Percentiles rank a stretch among this genome's conserved stretches.
Evolutionary conservation across 805 yeast species (phyloP).

Genomic region (Pichia phayaonensis): DNA sequence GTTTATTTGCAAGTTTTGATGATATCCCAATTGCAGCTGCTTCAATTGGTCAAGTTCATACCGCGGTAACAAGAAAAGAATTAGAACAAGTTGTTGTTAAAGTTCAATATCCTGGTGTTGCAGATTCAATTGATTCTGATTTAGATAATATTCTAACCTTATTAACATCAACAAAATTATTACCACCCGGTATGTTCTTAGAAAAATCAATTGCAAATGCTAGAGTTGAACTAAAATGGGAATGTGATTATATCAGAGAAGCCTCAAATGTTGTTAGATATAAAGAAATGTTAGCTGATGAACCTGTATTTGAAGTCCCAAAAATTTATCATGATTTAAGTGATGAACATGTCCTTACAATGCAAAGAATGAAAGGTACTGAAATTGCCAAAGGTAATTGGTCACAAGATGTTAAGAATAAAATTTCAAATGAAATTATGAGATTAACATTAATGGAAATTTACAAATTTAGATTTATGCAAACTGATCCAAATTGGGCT

Average conservation of each 20-base stretch:
- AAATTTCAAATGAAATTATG: slow-evolving; percentile 83
- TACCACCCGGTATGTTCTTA: slow-evolving; percentile 87
- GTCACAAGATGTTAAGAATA: slow-evolving; percentile 66
- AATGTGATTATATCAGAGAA: slow-evolving; percentile 90
- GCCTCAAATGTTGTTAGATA: slow-evolving; percentile 70
- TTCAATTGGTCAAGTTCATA: slow-evolving; percentile 94
- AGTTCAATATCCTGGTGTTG: slow-evolving; percentile 97
- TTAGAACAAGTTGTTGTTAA: slow-evolving; percentile 82
- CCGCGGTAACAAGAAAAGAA: slow-evolving; percentile 55
- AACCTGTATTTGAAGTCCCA: slow-evolving; percentile 70
- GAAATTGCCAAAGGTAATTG: slow-evolving; percentile 75
- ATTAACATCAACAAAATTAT: slow-evolving; percentile 74
- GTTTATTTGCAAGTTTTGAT: slow-evolving; percentile 63
- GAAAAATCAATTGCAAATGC: slow-evolving; percentile 93
- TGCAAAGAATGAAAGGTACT: slow-evolving; percentile 79
- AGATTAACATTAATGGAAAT: slow-evolving; percentile 80
- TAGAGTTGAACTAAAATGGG: slow-evolving; percentile 90
- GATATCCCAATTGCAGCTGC: slow-evolving; percentile 95
- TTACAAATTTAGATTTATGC: slow-evolving; percentile 84
- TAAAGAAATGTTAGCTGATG: slow-evolving; percentile 50
- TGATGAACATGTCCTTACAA: slow-evolving; percentile 78
- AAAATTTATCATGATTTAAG: slow-evolving; percentile 68
- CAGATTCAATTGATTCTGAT: slow-evolving; percentile 87
- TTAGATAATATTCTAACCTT: slow-evolving; percentile 76
- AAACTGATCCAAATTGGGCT: slow-evolving; percentile 99